Percentiles rank a stretch among this genome's conserved stretches.
Conservation (phyloP, 2,329 filamentous ascomycete species). For the Calonectria hongkongensis region DNA sequence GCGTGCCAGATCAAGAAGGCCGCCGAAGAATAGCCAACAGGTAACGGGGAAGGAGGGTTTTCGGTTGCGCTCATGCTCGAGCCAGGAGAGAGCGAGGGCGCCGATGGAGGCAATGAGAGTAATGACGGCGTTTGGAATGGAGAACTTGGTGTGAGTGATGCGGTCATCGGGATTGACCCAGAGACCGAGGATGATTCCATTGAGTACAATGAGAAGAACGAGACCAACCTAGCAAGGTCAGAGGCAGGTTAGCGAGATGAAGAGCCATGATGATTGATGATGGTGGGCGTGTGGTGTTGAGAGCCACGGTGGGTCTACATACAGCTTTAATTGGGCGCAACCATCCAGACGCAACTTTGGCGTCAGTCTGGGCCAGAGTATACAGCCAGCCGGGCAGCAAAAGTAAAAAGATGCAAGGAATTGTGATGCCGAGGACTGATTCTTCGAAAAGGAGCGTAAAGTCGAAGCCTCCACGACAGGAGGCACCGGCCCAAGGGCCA, state of each 20-base stretch:
- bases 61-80: slow-evolving; percentile 67
- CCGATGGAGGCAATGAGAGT: slow-evolving; percentile 42
- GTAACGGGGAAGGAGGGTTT: slow-evolving; percentile 68
- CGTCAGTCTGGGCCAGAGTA: slow-evolving; percentile 5
- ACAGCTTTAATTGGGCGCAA: slow-evolving; percentile 37
- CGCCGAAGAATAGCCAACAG: slow-evolving; percentile 66
- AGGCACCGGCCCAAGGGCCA: slow-evolving; percentile 32
- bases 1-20: slow-evolving; percentile 67
- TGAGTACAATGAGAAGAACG: slow-evolving; percentile 9
- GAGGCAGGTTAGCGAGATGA: background rate
- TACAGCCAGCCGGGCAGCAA: slow-evolving; percentile 28
- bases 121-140: slow-evolving; percentile 39
- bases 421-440: slow-evolving; percentile 41
- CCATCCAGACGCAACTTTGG: slow-evolving; percentile 28
- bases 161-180: slow-evolving; percentile 29
- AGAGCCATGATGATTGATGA: background rate
- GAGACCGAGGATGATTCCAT: slow-evolving; percentile 29
- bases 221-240: slow-evolving; percentile 2
- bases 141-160: slow-evolving; percentile 34
- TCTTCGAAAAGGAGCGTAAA: slow-evolving; percentile 51
- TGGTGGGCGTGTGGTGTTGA: slow-evolving; percentile 2
- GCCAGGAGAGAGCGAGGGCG: slow-evolving; percentile 64
- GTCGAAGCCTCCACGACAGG: slow-evolving; percentile 50
- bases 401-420: slow-evolving; percentile 32
- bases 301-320: slow-evolving; percentile 1